These are phyloP conservation scores for Pleurotus pulmonarius DNA, from an alignment of 768 basidiomycete species.

Conservation along the genomic window DNA sequence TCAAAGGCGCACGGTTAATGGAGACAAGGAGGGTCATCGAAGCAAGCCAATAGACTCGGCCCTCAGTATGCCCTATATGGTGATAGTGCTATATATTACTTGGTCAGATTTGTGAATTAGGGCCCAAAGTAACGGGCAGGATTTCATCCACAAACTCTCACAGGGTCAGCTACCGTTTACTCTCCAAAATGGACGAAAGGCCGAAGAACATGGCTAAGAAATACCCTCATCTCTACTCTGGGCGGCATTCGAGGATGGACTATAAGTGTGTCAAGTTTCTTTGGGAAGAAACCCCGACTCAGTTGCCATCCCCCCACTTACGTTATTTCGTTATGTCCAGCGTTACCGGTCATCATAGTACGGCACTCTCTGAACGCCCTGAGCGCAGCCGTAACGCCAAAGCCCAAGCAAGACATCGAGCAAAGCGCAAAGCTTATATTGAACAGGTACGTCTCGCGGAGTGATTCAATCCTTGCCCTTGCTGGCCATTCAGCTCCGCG, in stretches of 20 bases:
- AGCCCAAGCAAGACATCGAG: constrained; percentile 86
- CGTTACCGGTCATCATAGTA: constrained; percentile 36
- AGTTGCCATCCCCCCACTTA: constrained; percentile 43
- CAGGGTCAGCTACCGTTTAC: constrained; percentile 8
- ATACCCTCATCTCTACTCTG: constrained; percentile 18
- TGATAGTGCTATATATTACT: constrained; percentile 3
- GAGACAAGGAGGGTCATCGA: constrained; percentile 7
- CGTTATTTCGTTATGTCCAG: constrained; percentile 55
- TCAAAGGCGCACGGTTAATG: not conserved
- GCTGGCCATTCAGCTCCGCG: constrained; percentile 5
- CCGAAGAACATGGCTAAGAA: not conserved
- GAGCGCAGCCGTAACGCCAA: constrained; percentile 85
- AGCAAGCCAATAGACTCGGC: not conserved
- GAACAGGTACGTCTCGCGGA: constrained; percentile 57
- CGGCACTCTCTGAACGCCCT: constrained; percentile 61
- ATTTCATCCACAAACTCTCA: constrained; percentile 6
- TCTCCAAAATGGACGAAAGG: constrained; percentile 5
- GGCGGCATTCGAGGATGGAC: constrained; percentile 14
- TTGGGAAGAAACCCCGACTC: constrained; percentile 47
- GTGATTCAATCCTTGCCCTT: constrained; percentile 1
- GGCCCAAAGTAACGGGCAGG: constrained; percentile 6
- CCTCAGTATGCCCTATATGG: constrained; percentile 2
- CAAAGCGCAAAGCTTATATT: constrained; percentile 91
- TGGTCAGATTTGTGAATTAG: not conserved
- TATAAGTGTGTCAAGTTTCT: constrained; percentile 25